Conservation (phyloP, 2,329 filamentous ascomycete genomes). For the Trichocomaceae sp. region DNA sequence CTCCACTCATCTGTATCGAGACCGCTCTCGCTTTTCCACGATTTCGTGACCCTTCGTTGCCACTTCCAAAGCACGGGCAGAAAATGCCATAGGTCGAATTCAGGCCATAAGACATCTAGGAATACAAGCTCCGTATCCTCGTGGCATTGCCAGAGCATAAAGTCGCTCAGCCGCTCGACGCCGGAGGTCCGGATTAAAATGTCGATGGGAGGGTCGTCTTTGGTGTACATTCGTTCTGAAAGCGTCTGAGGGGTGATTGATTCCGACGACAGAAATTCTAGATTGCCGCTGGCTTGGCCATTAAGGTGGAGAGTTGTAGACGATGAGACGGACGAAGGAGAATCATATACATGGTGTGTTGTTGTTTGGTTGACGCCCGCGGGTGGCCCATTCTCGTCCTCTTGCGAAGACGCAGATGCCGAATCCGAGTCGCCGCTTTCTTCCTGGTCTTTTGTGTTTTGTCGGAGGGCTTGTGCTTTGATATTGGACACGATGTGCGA, state of each 20-base stretch:
- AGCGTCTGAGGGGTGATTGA: slow-evolving; percentile 77
- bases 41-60: slow-evolving; percentile 61
- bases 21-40: slow-evolving; percentile 56
- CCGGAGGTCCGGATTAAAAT: slow-evolving; percentile 88
- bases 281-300: slow-evolving; percentile 23
- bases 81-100: slow-evolving; percentile 91
- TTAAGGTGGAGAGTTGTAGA: slow-evolving; percentile 46
- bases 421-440: slow-evolving; percentile 45
- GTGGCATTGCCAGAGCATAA: slow-evolving; percentile 98
- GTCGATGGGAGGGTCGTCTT: slow-evolving; percentile 77
- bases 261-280: slow-evolving; percentile 66
- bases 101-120: slow-evolving; percentile 85
- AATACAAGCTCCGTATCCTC: slow-evolving; percentile 90
- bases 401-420: slow-evolving; percentile 34
- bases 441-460: slow-evolving; percentile 23
- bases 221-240: slow-evolving; percentile 80
- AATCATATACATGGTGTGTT: slow-evolving; percentile 27
- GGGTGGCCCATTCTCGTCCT: slow-evolving; percentile 32
- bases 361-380: slow-evolving; percentile 17
- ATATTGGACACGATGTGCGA: slow-evolving; percentile 83
- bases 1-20: slow-evolving; percentile 38
- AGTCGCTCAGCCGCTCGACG: slow-evolving; percentile 87
- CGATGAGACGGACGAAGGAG: slow-evolving; percentile 34
- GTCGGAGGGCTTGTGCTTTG: slow-evolving; percentile 52
- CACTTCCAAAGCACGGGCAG: slow-evolving; percentile 88